These are phyloP conservation scores for Solanum peruvianum DNA, from an alignment of 257 asterid species.

Conservation along the genomic window DNA sequence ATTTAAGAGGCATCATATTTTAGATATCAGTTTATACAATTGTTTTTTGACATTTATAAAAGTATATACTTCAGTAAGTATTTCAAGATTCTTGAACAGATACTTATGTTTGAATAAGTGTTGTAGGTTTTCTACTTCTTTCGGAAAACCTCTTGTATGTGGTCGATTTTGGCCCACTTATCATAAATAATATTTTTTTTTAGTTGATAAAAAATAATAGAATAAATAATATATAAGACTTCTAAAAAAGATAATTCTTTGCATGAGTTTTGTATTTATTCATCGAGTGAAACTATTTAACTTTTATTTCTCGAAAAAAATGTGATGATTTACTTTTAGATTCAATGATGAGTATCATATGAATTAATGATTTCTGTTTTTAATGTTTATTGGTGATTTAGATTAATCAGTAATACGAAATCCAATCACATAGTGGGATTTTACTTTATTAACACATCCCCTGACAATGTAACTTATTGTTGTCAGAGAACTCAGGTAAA, in stretches of 20 bases:
- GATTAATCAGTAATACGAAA: neutral
- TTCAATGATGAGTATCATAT: neutral
- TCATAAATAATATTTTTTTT: neutral
- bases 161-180: neutral
- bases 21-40: neutral
- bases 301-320: neutral
- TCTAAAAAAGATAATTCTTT: neutral
- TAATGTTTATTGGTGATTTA: neutral
- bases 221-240: neutral
- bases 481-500: conserved; percentile 14
- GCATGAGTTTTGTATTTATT: neutral
- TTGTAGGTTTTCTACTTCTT: neutral
- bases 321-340: neutral
- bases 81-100: neutral
- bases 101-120: neutral
- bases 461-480: neutral
- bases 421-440: neutral
- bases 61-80: neutral
- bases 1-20: neutral
- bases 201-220: neutral
- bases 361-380: neutral
- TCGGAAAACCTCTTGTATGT: neutral
- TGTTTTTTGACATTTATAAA: neutral
- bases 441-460: neutral
- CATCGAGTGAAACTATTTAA: neutral